Conservation (phyloP, 371 early-diverging fungal species). For the Mortierella sp. region DNA sequence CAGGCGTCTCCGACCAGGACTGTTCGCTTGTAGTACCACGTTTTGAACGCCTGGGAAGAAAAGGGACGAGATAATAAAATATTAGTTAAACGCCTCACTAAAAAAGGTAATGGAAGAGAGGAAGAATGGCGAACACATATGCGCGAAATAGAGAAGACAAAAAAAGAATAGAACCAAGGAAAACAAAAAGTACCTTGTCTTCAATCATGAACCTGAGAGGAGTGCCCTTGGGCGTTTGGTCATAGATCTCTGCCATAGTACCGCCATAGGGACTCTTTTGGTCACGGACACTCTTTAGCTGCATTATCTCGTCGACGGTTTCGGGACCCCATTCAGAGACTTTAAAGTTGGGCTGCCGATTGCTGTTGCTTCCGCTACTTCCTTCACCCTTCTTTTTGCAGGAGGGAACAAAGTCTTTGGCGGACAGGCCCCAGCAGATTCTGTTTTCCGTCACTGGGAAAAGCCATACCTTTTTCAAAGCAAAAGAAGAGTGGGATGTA, state of each 20-base stretch:
- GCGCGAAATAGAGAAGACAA: background rate
- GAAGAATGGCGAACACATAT: background rate
- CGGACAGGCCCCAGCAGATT: constrained; percentile 26
- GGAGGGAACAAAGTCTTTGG: constrained; percentile 19
- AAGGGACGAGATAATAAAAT: background rate
- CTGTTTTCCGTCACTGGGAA: constrained; percentile 25
- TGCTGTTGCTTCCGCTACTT: background rate
- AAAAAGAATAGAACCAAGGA: background rate
- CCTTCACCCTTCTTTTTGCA: background rate
- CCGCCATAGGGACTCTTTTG: constrained; percentile 33
- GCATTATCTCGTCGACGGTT: constrained; percentile 29
- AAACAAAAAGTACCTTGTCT: constrained; percentile 30
- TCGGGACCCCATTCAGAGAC: constrained; percentile 45
- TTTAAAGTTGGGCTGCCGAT: constrained; percentile 26
- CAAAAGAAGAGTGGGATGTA: background rate
- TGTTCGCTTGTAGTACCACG: constrained; percentile 44
- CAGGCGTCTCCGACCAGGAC: constrained; percentile 52
- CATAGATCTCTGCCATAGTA: constrained; percentile 34
- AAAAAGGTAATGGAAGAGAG: too few relatives aligned
- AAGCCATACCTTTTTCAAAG: constrained; percentile 25
- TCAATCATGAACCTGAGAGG: constrained; percentile 36
- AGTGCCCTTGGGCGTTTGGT: constrained; percentile 34
- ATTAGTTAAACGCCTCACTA: too few relatives aligned
- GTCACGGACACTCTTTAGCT: constrained; percentile 25
- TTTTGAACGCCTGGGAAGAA: constrained; percentile 32